These are phyloP conservation scores for Dryadomyces quercivorus DNA, from an alignment of 2,329 filamentous ascomycete species.

Conservation along the genomic window DNA sequence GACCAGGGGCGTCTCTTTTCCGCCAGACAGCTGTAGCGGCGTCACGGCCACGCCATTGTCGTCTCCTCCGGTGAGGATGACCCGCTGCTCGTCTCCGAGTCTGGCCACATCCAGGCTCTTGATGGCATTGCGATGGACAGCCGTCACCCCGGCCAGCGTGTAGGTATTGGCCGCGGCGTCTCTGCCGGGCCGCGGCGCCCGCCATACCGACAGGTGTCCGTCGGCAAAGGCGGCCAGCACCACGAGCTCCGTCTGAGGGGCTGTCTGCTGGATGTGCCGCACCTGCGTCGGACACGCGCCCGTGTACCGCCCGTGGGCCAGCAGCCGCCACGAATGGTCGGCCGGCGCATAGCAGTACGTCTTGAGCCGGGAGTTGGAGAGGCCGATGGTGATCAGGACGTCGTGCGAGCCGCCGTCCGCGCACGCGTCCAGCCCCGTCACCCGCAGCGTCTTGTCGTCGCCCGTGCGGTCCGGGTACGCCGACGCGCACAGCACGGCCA, in stretches of 20 bases:
- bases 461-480: conserved; percentile 36
- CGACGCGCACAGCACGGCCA: conserved; percentile 46
- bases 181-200: neutral
- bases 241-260: conserved; percentile 17
- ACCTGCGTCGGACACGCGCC: conserved; percentile 65
- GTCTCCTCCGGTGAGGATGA: conserved; percentile 67
- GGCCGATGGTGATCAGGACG: conserved; percentile 56
- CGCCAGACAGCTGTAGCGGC: conserved; percentile 18
- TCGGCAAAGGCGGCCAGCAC: conserved; percentile 70
- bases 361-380: conserved; percentile 74
- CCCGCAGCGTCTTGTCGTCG: conserved; percentile 54
- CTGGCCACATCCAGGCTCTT: conserved; percentile 52
- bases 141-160: conserved; percentile 9
- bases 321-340: conserved; percentile 36
- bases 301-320: conserved; percentile 49
- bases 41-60: conserved; percentile 64
- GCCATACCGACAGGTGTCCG: conserved; percentile 58
- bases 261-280: conserved; percentile 24
- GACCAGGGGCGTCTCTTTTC: neutral
- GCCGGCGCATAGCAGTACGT: conserved; percentile 36
- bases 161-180: conserved; percentile 5
- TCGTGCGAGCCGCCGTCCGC: neutral
- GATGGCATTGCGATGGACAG: conserved; percentile 64
- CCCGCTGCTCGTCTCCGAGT: neutral
- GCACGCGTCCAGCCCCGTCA: conserved; percentile 34